Evolutionary conservation across 352 stramenopile species (phyloP).

Genomic region (Pythium myriotylum): DNA sequence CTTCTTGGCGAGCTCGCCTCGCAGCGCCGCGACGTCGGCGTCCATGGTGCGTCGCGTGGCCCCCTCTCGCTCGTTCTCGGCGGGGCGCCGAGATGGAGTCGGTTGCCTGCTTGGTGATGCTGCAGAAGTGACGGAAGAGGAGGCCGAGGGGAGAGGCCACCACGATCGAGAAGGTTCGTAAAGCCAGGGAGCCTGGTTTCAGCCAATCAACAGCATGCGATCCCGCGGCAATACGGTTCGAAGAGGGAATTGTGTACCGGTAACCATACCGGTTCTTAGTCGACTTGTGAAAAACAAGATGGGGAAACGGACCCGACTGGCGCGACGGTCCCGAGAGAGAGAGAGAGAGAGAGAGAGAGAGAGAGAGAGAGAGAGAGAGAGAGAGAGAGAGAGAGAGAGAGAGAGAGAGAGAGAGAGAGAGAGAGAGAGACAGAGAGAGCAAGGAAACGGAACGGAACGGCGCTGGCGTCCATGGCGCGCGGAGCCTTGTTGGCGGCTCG

Average conservation of each 20-base stretch:
- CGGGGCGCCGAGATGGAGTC: no score
- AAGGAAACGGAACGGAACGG: no score
- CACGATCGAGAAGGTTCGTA: not conserved
- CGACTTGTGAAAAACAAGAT: not conserved
- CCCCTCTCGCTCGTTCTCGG: no score
- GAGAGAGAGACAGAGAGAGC: no score
- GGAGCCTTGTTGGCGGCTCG: no score
- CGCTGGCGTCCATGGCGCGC: no score
- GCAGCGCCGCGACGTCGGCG: conserved; percentile 30
- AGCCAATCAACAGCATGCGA: conserved; percentile 4
- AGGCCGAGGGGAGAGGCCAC: not conserved
- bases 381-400: no score
- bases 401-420: no score
- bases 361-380: no score
- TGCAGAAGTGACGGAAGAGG: conserved; percentile 14
- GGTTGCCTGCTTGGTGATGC: not conserved
- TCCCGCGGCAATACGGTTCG: not conserved
- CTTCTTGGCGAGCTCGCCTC: conserved; percentile 53
- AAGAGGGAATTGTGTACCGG: conserved; percentile 9
- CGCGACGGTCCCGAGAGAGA: no score
- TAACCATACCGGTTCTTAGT: conserved; percentile 2
- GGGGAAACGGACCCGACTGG: not conserved
- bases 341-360: no score
- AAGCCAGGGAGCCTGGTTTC: conserved; percentile 12
- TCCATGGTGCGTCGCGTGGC: no score